phyloP scores from a whole-genome alignment of 2,329 filamentous ascomycete species.

The Lecanosticta acicola region DNA sequence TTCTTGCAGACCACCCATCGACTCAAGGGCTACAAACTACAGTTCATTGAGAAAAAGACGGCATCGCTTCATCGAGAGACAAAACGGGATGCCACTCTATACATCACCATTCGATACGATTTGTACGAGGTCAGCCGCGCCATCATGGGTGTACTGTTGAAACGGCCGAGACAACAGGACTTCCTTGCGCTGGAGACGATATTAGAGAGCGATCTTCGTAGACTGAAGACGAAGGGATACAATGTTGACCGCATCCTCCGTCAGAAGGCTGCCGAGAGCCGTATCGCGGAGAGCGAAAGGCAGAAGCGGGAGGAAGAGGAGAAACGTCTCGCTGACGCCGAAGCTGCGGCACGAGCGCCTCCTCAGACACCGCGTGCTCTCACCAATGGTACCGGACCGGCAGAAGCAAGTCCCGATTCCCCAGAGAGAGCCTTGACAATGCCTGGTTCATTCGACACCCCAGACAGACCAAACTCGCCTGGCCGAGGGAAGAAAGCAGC shows the following conservation, averaged over 20 bases:
- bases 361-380: slow-evolving; percentile 11
- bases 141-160: slow-evolving; percentile 72
- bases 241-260: slow-evolving; percentile 93
- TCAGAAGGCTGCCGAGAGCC: slow-evolving; percentile 78
- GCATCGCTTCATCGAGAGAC: slow-evolving; percentile 60
- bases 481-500: slow-evolving; percentile 42
- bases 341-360: slow-evolving; percentile 12
- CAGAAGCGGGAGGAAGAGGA: slow-evolving; percentile 58
- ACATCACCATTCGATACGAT: slow-evolving; percentile 69
- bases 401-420: slow-evolving; percentile 16
- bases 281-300: slow-evolving; percentile 77
- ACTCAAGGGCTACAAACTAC: slow-evolving; percentile 63
- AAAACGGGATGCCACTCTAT: slow-evolving; percentile 60
- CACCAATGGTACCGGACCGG: slow-evolving; percentile 1
- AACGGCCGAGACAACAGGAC: slow-evolving; percentile 78
- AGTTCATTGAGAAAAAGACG: slow-evolving; percentile 67
- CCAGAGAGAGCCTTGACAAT: slow-evolving; percentile 45
- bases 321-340: slow-evolving; percentile 40
- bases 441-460: slow-evolving; percentile 69
- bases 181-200: slow-evolving; percentile 89
- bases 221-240: slow-evolving; percentile 81
- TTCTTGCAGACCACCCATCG: slow-evolving; percentile 71
- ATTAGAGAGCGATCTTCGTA: slow-evolving; percentile 74
- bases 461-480: slow-evolving; percentile 27
- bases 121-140: slow-evolving; percentile 90